phyloP scores from a whole-genome alignment of 257 asterid genomes.

The Solanum lycopersicoides region DNA sequence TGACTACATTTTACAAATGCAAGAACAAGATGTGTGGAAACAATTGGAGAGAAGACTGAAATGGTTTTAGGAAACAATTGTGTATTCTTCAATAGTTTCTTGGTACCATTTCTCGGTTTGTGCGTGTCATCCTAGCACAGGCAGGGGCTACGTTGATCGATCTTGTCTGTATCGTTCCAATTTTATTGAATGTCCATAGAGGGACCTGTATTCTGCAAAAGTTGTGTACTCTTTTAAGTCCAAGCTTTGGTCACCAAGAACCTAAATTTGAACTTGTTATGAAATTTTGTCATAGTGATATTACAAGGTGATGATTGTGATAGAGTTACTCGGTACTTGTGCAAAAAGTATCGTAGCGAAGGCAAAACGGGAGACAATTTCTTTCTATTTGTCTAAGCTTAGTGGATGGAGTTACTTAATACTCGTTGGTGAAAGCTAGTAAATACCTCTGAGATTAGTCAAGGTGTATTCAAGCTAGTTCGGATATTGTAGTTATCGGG shows the following conservation, averaged over 20 bases:
- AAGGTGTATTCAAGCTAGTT: not conserved
- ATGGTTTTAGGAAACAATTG: not conserved
- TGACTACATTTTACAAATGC: slow-evolving; percentile 4
- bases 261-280: not conserved
- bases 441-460: not conserved
- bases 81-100: not conserved
- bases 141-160: not conserved
- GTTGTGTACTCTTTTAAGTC: not conserved
- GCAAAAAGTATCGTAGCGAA: not conserved
- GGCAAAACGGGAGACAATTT: not conserved
- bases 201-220: not conserved
- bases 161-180: not conserved
- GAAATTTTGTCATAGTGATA: not conserved
- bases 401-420: not conserved
- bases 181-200: not conserved
- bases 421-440: not conserved
- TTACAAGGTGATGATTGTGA: not conserved
- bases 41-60: slow-evolving; percentile 5
- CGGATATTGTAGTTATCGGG: not conserved
- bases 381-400: not conserved
- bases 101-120: not conserved
- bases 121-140: not conserved
- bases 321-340: not conserved
- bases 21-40: not conserved
- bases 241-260: not conserved